Percentiles rank a stretch among this genome's conserved stretches.
Conservation (phyloP, 257 asterid genomes). For the Fraxinus cuspidata region DNA sequence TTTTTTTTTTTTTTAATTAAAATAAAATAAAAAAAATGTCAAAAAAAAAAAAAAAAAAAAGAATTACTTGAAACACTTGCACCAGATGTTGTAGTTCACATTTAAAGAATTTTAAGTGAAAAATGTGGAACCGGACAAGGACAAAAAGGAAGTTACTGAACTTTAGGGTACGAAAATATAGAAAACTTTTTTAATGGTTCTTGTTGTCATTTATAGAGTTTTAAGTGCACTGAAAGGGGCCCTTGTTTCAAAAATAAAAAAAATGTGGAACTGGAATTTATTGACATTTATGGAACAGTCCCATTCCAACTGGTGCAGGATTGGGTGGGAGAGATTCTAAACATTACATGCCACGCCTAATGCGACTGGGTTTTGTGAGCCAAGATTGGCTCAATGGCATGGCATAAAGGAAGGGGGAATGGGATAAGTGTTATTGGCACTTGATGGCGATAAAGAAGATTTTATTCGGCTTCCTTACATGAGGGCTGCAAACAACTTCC, state of each 20-base stretch:
- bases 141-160: no score
- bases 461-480: slow-evolving; percentile 41
- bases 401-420: not conserved
- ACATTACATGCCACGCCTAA: slow-evolving; percentile 12
- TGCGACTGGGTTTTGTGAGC: not conserved
- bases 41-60: no score
- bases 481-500: not conserved
- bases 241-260: not conserved
- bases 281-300: not conserved
- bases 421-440: not conserved
- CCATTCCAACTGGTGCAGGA: slow-evolving; percentile 35
- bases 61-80: slow-evolving; percentile 8
- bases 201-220: no score
- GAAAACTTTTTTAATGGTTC: no score
- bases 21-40: no score
- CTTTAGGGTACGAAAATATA: no score
- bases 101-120: slow-evolving; percentile 21
- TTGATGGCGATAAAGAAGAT: slow-evolving; percentile 10
- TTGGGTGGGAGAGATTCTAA: slow-evolving; percentile 55
- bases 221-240: slow-evolving; percentile 17
- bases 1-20: no score
- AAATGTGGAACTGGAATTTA: not conserved
- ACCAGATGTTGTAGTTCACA: slow-evolving; percentile 31
- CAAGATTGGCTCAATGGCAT: slow-evolving; percentile 43
- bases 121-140: no score